Percentiles rank a stretch among this genome's conserved stretches.
Conservation (phyloP, 805 yeast species). For the Pichia deserticola region DNA sequence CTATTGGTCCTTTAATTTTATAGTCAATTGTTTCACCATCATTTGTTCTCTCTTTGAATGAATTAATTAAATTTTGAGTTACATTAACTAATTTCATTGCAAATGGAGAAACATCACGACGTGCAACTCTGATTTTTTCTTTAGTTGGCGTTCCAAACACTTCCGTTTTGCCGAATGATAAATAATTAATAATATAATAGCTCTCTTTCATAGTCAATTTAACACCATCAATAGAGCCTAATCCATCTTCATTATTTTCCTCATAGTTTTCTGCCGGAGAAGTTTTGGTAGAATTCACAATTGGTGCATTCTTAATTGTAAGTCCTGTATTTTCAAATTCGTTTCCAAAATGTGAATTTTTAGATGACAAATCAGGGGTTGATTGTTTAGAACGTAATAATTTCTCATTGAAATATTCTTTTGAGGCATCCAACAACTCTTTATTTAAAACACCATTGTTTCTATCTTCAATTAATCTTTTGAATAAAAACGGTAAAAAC, state of each 20-base stretch:
- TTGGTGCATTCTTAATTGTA: background rate
- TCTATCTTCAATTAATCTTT: background rate
- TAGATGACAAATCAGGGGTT: background rate
- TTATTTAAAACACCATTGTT: background rate
- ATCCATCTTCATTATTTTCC: background rate
- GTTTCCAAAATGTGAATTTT: background rate
- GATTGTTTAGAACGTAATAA: background rate
- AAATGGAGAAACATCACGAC: constrained; percentile 38
- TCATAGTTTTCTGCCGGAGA: background rate
- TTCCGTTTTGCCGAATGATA: constrained; percentile 8
- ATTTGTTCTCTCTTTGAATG: constrained; percentile 16
- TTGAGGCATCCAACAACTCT: background rate
- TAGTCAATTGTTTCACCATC: constrained; percentile 20
- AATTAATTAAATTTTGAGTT: constrained; percentile 16
- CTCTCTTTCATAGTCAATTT: background rate
- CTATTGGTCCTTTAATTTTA: constrained; percentile 9
- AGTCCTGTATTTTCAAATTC: background rate
- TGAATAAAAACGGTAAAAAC: constrained; percentile 25
- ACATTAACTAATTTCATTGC: constrained; percentile 22
- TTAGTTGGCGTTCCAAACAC: constrained; percentile 19
- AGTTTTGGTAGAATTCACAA: background rate
- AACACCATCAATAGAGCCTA: background rate
- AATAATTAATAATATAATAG: background rate
- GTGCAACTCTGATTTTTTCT: constrained; percentile 38
- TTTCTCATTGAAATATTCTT: background rate